phyloP scores from a whole-genome alignment of 2,329 filamentous ascomycete genomes.

The Pseudocercospora crystallina region DNA sequence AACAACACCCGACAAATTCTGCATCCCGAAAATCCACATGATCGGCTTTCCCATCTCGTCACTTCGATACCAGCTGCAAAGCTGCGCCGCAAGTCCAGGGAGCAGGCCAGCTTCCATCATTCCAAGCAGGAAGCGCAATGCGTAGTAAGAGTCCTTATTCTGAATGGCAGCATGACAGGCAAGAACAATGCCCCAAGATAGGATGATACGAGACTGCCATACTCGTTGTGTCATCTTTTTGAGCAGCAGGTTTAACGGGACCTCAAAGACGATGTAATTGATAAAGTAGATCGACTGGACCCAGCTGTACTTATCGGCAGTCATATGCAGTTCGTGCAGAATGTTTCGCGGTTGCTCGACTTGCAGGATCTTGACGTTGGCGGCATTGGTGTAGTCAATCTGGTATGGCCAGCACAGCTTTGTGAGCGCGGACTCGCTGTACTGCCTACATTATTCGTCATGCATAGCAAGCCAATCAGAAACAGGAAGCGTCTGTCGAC shows the following conservation, averaged over 20 bases:
- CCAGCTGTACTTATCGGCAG: slow-evolving; percentile 41
- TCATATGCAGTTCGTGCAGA: slow-evolving; percentile 42
- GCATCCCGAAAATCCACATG: slow-evolving; percentile 43
- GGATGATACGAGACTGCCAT: slow-evolving; percentile 41
- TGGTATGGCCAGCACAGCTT: not conserved
- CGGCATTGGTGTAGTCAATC: slow-evolving; percentile 45
- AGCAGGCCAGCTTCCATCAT: slow-evolving; percentile 69
- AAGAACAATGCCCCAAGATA: slow-evolving; percentile 54
- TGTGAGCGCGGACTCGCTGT: not conserved
- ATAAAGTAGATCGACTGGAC: slow-evolving; percentile 40
- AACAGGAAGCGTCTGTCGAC: slow-evolving; percentile 41
- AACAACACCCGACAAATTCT: slow-evolving; percentile 32
- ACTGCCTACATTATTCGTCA: slow-evolving; percentile 43
- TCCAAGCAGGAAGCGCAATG: slow-evolving; percentile 56
- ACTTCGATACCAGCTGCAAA: slow-evolving; percentile 24
- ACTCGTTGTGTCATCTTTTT: slow-evolving; percentile 40
- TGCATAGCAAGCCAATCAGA: slow-evolving; percentile 44
- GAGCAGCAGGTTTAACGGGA: slow-evolving; percentile 40
- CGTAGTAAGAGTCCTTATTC: slow-evolving; percentile 30
- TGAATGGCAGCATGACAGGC: slow-evolving; percentile 38
- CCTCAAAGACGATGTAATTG: slow-evolving; percentile 37
- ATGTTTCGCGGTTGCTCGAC: slow-evolving; percentile 41
- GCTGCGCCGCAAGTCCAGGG: slow-evolving; percentile 40
- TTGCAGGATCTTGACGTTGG: slow-evolving; percentile 46
- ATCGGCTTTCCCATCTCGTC: slow-evolving; percentile 21